phyloP scores from a whole-genome alignment of 176 grass and related monocot genomes.

The Metroxylon sagu region DNA sequence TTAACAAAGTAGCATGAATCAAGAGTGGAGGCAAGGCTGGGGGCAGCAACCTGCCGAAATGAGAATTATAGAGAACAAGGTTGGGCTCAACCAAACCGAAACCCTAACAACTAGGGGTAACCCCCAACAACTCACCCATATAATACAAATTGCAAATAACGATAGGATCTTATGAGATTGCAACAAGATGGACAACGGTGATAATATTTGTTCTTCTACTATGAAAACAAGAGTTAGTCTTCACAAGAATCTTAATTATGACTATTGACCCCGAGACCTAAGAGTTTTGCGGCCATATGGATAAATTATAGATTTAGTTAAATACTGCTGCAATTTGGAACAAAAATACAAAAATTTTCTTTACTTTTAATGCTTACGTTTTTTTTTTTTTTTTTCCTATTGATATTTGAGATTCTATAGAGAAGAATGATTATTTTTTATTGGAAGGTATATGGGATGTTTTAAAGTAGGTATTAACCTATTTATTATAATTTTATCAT shows the following conservation, averaged over 20 bases:
- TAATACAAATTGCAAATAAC: too few species aligned
- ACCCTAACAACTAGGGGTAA: too few species aligned
- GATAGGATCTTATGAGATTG: conserved; percentile 88
- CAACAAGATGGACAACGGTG: conserved; percentile 90
- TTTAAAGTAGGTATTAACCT: conserved; percentile 61
- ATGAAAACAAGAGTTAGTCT: conserved; percentile 78
- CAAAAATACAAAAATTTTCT: too few species aligned
- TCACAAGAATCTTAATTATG: conserved; percentile 80
- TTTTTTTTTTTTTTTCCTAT: background rate
- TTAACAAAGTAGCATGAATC: too few species aligned
- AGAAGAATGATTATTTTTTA: conserved; percentile 76
- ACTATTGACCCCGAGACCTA: conserved; percentile 65
- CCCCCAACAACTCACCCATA: too few species aligned
- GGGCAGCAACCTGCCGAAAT: too few species aligned
- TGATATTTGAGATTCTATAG: conserved; percentile 96
- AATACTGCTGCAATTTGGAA: too few species aligned
- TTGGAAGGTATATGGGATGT: conserved; percentile 70
- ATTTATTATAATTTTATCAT: background rate
- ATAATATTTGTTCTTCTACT: conserved; percentile 83
- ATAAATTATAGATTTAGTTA: conserved; percentile 18
- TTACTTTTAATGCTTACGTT: conserved; percentile 9
- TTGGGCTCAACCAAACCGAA: too few species aligned
- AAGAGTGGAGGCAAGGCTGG: too few species aligned
- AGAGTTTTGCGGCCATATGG: conserved; percentile 84
- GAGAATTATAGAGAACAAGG: too few species aligned